These are phyloP conservation scores for Collariella sp. DNA, from an alignment of 495 filamentous ascomycete genomes.

Conservation along the genomic window DNA sequence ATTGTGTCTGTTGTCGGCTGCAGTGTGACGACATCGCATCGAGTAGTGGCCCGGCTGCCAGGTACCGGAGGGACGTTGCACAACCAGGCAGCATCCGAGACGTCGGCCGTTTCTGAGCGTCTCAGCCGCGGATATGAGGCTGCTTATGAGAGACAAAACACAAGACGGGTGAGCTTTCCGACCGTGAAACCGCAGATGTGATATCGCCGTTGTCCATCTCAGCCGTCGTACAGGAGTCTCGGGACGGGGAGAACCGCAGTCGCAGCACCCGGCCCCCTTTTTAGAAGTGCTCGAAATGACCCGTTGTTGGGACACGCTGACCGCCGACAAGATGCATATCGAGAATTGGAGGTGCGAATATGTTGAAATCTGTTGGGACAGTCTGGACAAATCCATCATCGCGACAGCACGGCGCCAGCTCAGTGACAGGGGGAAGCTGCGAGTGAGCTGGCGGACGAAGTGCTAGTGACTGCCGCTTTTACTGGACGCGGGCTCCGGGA, in stretches of 20 bases:
- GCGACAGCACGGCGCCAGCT: not conserved
- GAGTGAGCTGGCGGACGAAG: conserved; percentile 3
- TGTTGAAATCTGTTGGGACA: not conserved
- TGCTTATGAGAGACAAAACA: too few relatives aligned
- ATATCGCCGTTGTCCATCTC: too few relatives aligned
- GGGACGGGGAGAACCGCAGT: too few relatives aligned
- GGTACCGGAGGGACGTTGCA: not conserved
- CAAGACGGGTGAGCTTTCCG: too few relatives aligned
- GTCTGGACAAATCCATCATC: not conserved
- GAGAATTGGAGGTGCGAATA: not conserved
- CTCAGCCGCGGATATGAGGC: too few relatives aligned
- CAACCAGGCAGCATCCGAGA: too few relatives aligned
- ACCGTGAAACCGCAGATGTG: too few relatives aligned
- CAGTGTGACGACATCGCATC: not conserved
- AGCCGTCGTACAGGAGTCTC: too few relatives aligned
- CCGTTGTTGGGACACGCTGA: not conserved
- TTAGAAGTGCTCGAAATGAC: too few relatives aligned
- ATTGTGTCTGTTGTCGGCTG: not conserved
- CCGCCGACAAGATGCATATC: not conserved
- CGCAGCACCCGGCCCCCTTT: too few relatives aligned
- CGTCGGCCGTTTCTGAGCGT: too few relatives aligned
- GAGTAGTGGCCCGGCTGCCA: not conserved
- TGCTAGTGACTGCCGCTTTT: not conserved
- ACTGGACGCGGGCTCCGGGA: not conserved
- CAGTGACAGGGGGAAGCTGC: not conserved